Conservation (phyloP, 148 eudicot genomes). For the Amaranthus hypochondriacus region DNA sequence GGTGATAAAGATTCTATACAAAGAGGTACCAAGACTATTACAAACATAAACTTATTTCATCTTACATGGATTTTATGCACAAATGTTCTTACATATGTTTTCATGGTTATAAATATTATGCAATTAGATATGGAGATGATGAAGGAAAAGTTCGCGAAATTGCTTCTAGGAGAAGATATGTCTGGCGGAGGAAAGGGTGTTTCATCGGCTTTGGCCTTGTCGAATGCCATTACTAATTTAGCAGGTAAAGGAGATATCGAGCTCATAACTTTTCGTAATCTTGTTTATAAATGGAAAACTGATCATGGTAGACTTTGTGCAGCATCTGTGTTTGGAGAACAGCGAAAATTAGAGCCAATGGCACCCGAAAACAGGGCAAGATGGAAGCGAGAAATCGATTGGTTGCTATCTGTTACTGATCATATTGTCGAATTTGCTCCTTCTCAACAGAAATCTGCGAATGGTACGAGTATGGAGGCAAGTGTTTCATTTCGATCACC, state of each 20-base stretch:
- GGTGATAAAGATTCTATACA: conserved; percentile 21
- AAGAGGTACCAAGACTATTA: conserved; percentile 16
- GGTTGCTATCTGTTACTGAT: conserved; percentile 79
- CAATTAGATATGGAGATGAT: conserved; percentile 32
- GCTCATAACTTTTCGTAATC: neutral
- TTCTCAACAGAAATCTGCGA: conserved; percentile 47
- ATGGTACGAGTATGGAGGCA: conserved; percentile 80
- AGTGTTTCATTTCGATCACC: neutral
- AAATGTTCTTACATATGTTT: neutral
- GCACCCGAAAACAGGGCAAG: conserved; percentile 48
- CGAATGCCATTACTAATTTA: conserved; percentile 64
- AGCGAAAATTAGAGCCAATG: conserved; percentile 61
- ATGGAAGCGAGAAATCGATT: conserved; percentile 76
- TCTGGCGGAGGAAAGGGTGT: conserved; percentile 38
- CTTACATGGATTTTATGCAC: too few relatives aligned
- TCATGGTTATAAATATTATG: neutral
- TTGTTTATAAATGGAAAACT: neutral
- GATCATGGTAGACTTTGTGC: conserved; percentile 6
- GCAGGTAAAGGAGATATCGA: conserved; percentile 43
- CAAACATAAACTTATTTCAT: too few relatives aligned
- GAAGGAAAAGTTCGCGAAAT: conserved; percentile 37
- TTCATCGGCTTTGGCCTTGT: conserved; percentile 35
- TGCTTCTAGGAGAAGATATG: conserved; percentile 37
- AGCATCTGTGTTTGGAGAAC: conserved; percentile 83
- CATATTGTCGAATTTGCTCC: conserved; percentile 75